phyloP scores from a whole-genome alignment of 2,329 filamentous ascomycete genomes.

The Pseudophaeomoniella oleicola region DNA sequence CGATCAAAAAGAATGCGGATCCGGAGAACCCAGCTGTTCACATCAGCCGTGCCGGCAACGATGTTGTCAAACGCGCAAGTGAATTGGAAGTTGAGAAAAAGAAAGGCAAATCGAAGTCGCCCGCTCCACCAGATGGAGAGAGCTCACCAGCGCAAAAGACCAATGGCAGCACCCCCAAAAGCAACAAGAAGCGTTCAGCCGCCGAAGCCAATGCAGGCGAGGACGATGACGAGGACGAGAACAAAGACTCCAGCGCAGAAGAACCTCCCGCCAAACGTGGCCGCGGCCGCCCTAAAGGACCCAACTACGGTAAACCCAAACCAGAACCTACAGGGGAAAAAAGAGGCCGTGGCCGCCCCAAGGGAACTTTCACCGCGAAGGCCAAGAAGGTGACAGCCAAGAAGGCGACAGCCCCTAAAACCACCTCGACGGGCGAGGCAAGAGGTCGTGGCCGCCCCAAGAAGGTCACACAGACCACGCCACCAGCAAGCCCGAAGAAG shows the following conservation, averaged over 20 bases:
- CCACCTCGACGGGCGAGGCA: constrained; percentile 7
- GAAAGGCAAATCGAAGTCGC: constrained; percentile 10
- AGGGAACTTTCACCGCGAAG: constrained; percentile 24
- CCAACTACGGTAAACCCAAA: constrained; percentile 1
- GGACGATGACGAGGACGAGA: constrained; percentile 13
- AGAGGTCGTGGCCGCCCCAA: constrained; percentile 7
- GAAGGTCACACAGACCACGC: too few relatives aligned
- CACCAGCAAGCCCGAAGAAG: too few relatives aligned
- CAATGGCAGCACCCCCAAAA: constrained; percentile 7
- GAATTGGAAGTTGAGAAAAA: constrained; percentile 44
- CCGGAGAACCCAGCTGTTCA: constrained; percentile 47
- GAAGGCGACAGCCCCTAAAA: constrained; percentile 7
- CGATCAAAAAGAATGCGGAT: constrained; percentile 48
- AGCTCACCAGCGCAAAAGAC: constrained; percentile 7
- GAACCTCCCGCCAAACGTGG: constrained; percentile 10
- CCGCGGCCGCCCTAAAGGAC: constrained; percentile 8
- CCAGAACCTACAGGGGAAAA: constrained; percentile 9
- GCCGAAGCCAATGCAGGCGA: constrained; percentile 16
- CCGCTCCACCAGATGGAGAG: constrained; percentile 17
- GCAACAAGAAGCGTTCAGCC: constrained; percentile 9
- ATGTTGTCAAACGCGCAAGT: constrained; percentile 48
- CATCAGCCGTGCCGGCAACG: constrained; percentile 44
- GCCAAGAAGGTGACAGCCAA: constrained; percentile 27
- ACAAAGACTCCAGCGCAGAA: constrained; percentile 7
- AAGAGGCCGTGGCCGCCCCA: constrained; percentile 12